A percentile compares a stretch with the other conserved stretches of the same genome.
These are phyloP conservation scores for Aspergillus cavernicola DNA, from an alignment of 495 filamentous ascomycete genomes.

Conservation along the genomic window DNA sequence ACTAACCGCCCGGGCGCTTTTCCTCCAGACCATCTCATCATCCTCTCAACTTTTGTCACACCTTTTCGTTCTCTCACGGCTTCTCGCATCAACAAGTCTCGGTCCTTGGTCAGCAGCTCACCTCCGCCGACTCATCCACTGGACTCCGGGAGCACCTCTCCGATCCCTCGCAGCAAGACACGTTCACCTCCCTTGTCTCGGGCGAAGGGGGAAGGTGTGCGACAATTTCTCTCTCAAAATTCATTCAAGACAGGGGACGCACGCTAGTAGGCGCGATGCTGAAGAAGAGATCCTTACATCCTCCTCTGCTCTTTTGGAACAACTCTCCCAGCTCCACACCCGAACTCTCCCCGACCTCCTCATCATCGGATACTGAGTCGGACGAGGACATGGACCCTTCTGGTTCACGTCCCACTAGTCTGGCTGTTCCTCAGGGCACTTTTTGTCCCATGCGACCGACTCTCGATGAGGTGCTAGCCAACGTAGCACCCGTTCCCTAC, in stretches of 20 bases:
- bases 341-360: slow-evolving; percentile 42
- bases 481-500: slow-evolving; percentile 84
- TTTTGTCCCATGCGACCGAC: slow-evolving; percentile 76
- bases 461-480: slow-evolving; percentile 81
- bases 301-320: slow-evolving; percentile 43
- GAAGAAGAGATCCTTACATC: slow-evolving; percentile 42
- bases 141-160: too few species aligned
- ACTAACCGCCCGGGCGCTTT: slow-evolving; percentile 4
- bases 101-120: not conserved
- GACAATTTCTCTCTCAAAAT: slow-evolving; percentile 10
- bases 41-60: too few species aligned
- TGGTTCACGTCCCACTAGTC: slow-evolving; percentile 58
- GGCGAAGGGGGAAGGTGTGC: slow-evolving; percentile 11
- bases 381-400: slow-evolving; percentile 53
- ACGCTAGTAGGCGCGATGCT: slow-evolving; percentile 47
- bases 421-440: slow-evolving; percentile 57
- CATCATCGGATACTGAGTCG: slow-evolving; percentile 48
- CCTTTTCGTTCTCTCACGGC: slow-evolving; percentile 9
- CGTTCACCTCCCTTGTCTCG: slow-evolving; percentile 8
- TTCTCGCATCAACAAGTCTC: slow-evolving; percentile 13
- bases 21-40: not conserved
- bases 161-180: slow-evolving; percentile 3
- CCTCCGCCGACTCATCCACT: not conserved
- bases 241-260: slow-evolving; percentile 25
- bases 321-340: slow-evolving; percentile 39